phyloP scores from a whole-genome alignment of 352 stramenopile genomes.

The Phytophthora capsici region DNA sequence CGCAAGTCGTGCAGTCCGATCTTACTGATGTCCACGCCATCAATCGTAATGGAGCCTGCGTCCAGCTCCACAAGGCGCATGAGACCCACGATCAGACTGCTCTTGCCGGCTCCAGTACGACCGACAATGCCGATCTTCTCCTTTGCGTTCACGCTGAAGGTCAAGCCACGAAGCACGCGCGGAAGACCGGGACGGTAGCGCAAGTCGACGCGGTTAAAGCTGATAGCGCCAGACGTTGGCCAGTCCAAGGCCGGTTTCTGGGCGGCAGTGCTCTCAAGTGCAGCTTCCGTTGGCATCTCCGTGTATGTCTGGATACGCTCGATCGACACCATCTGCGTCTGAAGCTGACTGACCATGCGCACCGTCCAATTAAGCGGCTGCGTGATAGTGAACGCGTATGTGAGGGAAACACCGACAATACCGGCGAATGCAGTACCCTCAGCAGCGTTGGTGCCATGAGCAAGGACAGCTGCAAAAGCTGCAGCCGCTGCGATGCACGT shows the following conservation, averaged over 20 bases:
- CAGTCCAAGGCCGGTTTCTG: constrained; percentile 32
- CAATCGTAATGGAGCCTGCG: constrained; percentile 77
- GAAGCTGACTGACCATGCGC: constrained; percentile 23
- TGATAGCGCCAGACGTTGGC: constrained; percentile 44
- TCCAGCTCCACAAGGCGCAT: constrained; percentile 47
- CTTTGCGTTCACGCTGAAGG: constrained; percentile 60
- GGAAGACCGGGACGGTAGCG: constrained; percentile 54
- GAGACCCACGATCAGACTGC: constrained; percentile 46
- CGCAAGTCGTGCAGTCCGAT: constrained; percentile 44
- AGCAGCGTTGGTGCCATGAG: constrained; percentile 62
- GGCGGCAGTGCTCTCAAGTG: constrained; percentile 7
- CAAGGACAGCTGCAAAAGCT: constrained; percentile 64
- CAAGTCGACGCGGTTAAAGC: constrained; percentile 50
- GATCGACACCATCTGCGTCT: constrained; percentile 26
- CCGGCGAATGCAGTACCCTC: constrained; percentile 35
- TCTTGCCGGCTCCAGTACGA: constrained; percentile 54
- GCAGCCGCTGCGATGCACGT: constrained; percentile 67
- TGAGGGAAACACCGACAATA: constrained; percentile 35
- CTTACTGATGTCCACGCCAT: constrained; percentile 78
- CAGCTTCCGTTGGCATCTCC: constrained; percentile 22
- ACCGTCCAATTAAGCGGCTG: constrained; percentile 20
- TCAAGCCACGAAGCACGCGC: constrained; percentile 45
- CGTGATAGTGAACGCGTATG: constrained; percentile 35
- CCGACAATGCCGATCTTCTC: constrained; percentile 84
- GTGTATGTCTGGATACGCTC: constrained; percentile 25